A percentile compares a stretch with the other conserved stretches of the same genome.
Evolutionary conservation across 1,284 basidiomycete genomes (phyloP).

Genomic region (Clitocybe nebularis): DNA sequence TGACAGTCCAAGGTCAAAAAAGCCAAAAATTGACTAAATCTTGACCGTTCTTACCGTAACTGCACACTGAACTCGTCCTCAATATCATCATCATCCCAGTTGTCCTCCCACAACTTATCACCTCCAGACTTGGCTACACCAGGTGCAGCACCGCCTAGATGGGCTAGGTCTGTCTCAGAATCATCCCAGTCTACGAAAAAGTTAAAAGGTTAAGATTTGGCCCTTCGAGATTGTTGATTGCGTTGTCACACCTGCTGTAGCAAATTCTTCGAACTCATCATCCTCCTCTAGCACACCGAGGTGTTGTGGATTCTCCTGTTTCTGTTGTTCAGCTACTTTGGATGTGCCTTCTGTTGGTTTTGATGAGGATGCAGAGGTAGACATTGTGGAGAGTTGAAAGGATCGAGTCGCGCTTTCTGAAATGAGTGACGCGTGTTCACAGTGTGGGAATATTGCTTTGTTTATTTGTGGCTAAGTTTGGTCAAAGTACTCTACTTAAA

Average conservation of each 20-base stretch:
- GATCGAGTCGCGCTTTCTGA: no score
- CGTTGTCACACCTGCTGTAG: conserved; percentile 67
- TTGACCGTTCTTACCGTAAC: conserved; percentile 87
- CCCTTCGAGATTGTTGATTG: not conserved
- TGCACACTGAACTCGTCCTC: conserved; percentile 97
- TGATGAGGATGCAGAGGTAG: conserved; percentile 29
- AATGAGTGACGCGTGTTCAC: no score
- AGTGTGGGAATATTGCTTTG: no score
- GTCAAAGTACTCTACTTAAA: conserved; percentile 1
- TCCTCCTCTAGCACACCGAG: conserved; percentile 80
- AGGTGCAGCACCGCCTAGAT: conserved; percentile 66
- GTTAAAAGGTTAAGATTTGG: not conserved
- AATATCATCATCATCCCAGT: conserved; percentile 99
- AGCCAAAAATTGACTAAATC: no score
- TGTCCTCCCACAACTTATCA: conserved; percentile 96
- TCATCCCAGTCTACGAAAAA: conserved; percentile 77
- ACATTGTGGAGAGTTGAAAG: no score
- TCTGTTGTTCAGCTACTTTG: conserved; percentile 25
- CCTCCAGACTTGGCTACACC: conserved; percentile 71
- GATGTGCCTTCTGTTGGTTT: conserved; percentile 27
- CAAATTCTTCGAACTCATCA: conserved; percentile 82
- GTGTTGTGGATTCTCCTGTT: conserved; percentile 32
- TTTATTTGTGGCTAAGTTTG: not conserved
- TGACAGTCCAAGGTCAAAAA: no score
- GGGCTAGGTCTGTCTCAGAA: conserved; percentile 74